Base-by-base conservation (phyloP, 768 basidiomycete species). In the Agaricus bisporus region DNA sequence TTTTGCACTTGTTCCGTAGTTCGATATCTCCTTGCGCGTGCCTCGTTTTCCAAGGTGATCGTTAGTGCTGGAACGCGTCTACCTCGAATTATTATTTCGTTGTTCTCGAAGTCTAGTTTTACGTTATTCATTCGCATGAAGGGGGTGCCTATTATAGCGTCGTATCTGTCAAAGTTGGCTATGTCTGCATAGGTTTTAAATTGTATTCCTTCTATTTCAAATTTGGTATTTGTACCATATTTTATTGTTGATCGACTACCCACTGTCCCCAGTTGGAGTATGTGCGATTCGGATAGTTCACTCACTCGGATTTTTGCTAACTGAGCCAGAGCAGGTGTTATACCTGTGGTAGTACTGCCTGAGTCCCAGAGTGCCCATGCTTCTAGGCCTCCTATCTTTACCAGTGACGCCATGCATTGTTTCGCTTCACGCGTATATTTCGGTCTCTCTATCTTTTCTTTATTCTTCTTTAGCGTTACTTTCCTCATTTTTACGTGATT, bases 161-260 rank as follows among this genome's bases (percentile, higher is more conserved):
- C 67, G 50, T 73, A 74, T 4, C 54, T 53, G 46, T 72, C 68
- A 8, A 73, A 59, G 39, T 74, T 74, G 0, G 59, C 63, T 4
- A 74, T 55, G 48, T 73, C 67, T 3, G 71, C 56, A 35, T 71
- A 71, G 14, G 42, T 43, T 5, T 14, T 14, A 3, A 10, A 5
- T 11, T 14, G 15, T n/a, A 10, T 14, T 11, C 20, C 5, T 5
- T 17, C 42, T 22, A 43, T 5, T n/a, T 43, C 20, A 5, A 43
- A n/a, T 2, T 43, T 25, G 3, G 20, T 4, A 20, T 2, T 43
- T 3, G 42, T 20, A 20, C 42, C 17, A 20, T 17, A 43, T 43
- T 17, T 43, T 18, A 43, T 17, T 3, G 5, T 43, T n/a, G 42
- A 43, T 3, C 17, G 42, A 10, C 42, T 43, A 2, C 42, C 42